Percentiles rank a stretch among this genome's conserved stretches.
Conservation (phyloP, 208 protist species). For the Crithidia bombi region DNA sequence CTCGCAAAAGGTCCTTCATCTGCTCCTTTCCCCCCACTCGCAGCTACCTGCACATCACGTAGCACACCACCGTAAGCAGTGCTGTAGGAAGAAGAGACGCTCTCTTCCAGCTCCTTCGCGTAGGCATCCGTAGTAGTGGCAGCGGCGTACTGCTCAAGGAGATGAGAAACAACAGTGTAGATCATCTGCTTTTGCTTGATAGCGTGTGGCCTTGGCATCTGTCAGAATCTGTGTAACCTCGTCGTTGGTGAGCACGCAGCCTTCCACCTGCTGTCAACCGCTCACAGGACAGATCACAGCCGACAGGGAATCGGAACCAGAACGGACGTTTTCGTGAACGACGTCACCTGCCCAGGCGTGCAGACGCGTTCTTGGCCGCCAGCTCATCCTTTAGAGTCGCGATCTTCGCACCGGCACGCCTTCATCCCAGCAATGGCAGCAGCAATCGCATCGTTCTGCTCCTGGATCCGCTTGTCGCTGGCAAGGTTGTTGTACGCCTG, state of each 20-base stretch:
- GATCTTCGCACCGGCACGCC: slow-evolving; percentile 62
- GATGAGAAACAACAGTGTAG: background rate
- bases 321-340: slow-evolving; percentile 64
- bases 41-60: background rate
- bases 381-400: slow-evolving; percentile 70
- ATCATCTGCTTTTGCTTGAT: slow-evolving; percentile 34
- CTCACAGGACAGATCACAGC: slow-evolving; percentile 58
- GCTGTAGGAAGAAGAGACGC: slow-evolving; percentile 24
- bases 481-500: slow-evolving; percentile 60
- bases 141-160: slow-evolving; percentile 20
- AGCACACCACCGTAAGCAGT: slow-evolving; percentile 5
- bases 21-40: background rate
- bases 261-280: slow-evolving; percentile 44
- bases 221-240: slow-evolving; percentile 49
- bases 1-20: background rate
- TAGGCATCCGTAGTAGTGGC: slow-evolving; percentile 1
- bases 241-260: slow-evolving; percentile 66
- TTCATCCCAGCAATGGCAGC: slow-evolving; percentile 65
- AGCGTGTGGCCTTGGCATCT: slow-evolving; percentile 39
- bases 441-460: slow-evolving; percentile 64
- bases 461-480: slow-evolving; percentile 61
- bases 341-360: slow-evolving; percentile 48
- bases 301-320: slow-evolving; percentile 54
- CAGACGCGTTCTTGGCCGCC: slow-evolving; percentile 29
- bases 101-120: slow-evolving; percentile 23